Conservation (phyloP, 2,329 filamentous ascomycete genomes). For the Ilyonectria mors-panacis region DNA sequence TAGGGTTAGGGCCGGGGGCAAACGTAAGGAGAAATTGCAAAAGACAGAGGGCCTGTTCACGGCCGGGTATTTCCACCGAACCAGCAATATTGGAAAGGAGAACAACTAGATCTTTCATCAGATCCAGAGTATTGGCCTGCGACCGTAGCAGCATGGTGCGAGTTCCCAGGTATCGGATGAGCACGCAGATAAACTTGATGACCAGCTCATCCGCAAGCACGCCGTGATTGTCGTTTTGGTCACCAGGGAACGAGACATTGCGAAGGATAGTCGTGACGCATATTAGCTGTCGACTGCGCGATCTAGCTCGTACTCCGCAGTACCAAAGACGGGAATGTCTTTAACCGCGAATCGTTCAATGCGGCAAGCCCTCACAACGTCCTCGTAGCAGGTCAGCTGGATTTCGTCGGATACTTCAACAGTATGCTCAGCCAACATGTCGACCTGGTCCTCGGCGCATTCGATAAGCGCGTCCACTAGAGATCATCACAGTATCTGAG, state of each 20-base stretch:
- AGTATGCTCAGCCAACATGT: slow-evolving; percentile 86
- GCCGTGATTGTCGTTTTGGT: slow-evolving; percentile 75
- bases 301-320: slow-evolving; percentile 84
- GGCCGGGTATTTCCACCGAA: slow-evolving; percentile 83
- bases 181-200: slow-evolving; percentile 85
- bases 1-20: slow-evolving; percentile 83
- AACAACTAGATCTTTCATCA: slow-evolving; percentile 95
- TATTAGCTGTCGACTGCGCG: slow-evolving; percentile 87
- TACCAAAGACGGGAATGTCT: slow-evolving; percentile 81
- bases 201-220: slow-evolving; percentile 83
- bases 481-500: slow-evolving; percentile 88
- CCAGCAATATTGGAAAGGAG: slow-evolving; percentile 91
- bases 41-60: slow-evolving; percentile 89
- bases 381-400: slow-evolving; percentile 87
- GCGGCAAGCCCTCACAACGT: slow-evolving; percentile 84
- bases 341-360: slow-evolving; percentile 80
- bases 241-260: slow-evolving; percentile 87
- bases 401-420: slow-evolving; percentile 90
- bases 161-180: slow-evolving; percentile 90
- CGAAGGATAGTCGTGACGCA: slow-evolving; percentile 93
- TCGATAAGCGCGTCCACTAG: slow-evolving; percentile 90
- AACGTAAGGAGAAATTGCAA: slow-evolving; percentile 93
- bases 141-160: slow-evolving; percentile 88
- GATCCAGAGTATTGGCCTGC: slow-evolving; percentile 89
- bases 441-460: slow-evolving; percentile 90